Evolutionary conservation across 2,329 filamentous ascomycete genomes (phyloP).

Genomic region (Alternaria arborescens): DNA sequence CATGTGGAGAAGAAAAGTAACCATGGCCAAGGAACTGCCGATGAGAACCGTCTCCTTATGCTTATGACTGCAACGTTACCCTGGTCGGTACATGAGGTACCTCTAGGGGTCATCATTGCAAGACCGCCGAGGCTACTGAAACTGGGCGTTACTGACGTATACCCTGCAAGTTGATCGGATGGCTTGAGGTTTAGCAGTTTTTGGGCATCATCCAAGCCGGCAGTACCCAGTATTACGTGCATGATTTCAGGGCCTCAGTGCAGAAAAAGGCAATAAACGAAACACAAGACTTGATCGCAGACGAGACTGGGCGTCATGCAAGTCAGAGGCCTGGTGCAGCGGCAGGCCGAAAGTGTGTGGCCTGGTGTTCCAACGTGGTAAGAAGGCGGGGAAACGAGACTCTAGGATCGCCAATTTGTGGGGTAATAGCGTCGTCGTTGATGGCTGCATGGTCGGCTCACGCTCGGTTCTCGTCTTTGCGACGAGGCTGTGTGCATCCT

Average conservation of each 20-base stretch:
- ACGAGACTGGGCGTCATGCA: constrained; percentile 46
- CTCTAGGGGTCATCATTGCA: constrained; percentile 1
- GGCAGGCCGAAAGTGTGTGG: constrained; percentile 30
- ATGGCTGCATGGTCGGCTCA: constrained; percentile 34
- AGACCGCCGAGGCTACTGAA: constrained; percentile 1
- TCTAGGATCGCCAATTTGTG: constrained; percentile 48
- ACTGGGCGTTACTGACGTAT: constrained; percentile 2
- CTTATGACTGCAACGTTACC: constrained; percentile 7
- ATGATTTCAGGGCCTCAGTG: constrained; percentile 27
- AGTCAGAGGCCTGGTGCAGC: constrained; percentile 39
- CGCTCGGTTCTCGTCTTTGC: constrained; percentile 32
- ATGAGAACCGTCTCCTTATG: background rate
- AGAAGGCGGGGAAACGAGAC: constrained; percentile 46
- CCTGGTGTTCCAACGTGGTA: constrained; percentile 41
- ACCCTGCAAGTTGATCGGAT: constrained; percentile 18
- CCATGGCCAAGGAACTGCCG: background rate
- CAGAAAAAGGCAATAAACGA: constrained; percentile 27
- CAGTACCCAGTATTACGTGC: constrained; percentile 29
- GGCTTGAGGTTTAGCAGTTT: constrained; percentile 20
- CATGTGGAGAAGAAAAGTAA: constrained; percentile 1
- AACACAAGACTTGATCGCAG: constrained; percentile 24
- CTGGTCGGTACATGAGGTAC: constrained; percentile 14
- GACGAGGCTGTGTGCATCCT: constrained; percentile 37
- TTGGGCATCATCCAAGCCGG: constrained; percentile 27
- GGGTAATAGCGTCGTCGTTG: constrained; percentile 45